A percentile compares a stretch with the other conserved stretches of the same genome.
Conservation (phyloP, 73 alveolate genomes). For the Tetrahymena borealis region DNA sequence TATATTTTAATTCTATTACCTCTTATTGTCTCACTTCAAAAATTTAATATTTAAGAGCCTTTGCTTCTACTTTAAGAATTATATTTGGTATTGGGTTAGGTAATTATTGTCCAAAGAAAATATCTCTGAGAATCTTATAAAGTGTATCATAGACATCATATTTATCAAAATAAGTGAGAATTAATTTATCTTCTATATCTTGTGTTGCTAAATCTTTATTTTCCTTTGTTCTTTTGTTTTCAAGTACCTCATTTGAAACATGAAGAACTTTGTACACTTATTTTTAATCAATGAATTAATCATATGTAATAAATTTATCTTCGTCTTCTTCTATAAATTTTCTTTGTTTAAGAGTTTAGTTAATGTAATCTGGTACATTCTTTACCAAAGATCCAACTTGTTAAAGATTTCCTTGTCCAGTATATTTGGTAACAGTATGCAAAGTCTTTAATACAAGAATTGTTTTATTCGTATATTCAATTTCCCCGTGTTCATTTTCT, state of each 20-base stretch:
- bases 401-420: slow-evolving; percentile 30
- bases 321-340: slow-evolving; percentile 8
- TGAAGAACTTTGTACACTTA: slow-evolving; percentile 18
- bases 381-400: slow-evolving; percentile 27
- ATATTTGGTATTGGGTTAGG: slow-evolving; percentile 39
- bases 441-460: slow-evolving; percentile 9
- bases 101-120: slow-evolving; percentile 27
- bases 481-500: slow-evolving; percentile 39
- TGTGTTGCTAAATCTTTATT: background rate
- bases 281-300: slow-evolving; percentile 7
- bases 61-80: slow-evolving; percentile 27
- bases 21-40: slow-evolving; percentile 24
- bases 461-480: background rate
- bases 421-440: slow-evolving; percentile 24
- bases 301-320: slow-evolving; percentile 26
- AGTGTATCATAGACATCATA: slow-evolving; percentile 34
- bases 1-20: slow-evolving; percentile 1
- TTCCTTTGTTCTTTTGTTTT: background rate
- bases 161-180: slow-evolving; percentile 15
- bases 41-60: slow-evolving; percentile 25
- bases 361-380: slow-evolving; percentile 21
- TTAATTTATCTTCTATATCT: slow-evolving; percentile 30
- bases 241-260: slow-evolving; percentile 22
- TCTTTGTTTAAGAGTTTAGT: slow-evolving; percentile 21
- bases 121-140: slow-evolving; percentile 23